A percentile compares a stretch with the other conserved stretches of the same genome.
Evolutionary conservation across 176 grass and related monocot genomes (phyloP).

Genomic region (Cenchrus fungigraminus): DNA sequence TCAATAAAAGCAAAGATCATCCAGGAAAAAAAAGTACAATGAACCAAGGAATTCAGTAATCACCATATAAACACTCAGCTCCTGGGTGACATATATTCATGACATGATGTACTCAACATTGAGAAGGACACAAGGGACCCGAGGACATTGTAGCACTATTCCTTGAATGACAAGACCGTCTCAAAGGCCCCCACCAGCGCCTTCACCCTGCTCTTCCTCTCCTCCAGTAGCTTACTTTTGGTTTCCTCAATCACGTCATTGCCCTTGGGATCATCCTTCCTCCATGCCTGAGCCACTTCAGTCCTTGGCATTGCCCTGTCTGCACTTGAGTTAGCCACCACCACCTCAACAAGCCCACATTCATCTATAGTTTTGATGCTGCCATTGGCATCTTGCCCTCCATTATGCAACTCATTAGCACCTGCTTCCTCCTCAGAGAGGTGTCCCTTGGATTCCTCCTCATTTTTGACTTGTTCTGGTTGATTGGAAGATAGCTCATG

Average conservation of each 20-base stretch:
- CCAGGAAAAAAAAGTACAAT: slow-evolving; percentile 15
- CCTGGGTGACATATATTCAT: slow-evolving; percentile 27
- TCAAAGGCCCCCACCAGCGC: slow-evolving; percentile 87
- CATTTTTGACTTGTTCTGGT: slow-evolving; percentile 25
- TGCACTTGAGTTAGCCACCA: slow-evolving; percentile 10
- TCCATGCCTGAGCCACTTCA: slow-evolving; percentile 28
- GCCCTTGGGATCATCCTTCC: slow-evolving; percentile 56
- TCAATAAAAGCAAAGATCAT: slow-evolving; percentile 13
- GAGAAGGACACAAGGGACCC: neutral
- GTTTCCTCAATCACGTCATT: slow-evolving; percentile 73
- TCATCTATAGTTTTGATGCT: slow-evolving; percentile 15
- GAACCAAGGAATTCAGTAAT: slow-evolving; percentile 32
- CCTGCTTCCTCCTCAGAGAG: slow-evolving; percentile 10
- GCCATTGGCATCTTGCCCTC: slow-evolving; percentile 28
- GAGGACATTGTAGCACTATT: slow-evolving; percentile 27
- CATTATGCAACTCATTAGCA: slow-evolving; percentile 15
- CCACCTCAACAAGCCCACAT: slow-evolving; percentile 35
- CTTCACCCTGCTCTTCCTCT: slow-evolving; percentile 83
- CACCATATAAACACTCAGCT: slow-evolving; percentile 44
- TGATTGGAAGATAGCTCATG: slow-evolving; percentile 10
- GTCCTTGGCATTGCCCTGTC: neutral
- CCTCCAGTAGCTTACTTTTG: slow-evolving; percentile 71
- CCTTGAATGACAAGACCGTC: slow-evolving; percentile 66
- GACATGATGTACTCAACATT: slow-evolving; percentile 10
- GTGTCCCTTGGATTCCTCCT: slow-evolving; percentile 11